Percentiles rank a stretch among this genome's conserved stretches.
phyloP scores from a whole-genome alignment of 2,329 filamentous ascomycete genomes.

The Thelonectria discophora region DNA sequence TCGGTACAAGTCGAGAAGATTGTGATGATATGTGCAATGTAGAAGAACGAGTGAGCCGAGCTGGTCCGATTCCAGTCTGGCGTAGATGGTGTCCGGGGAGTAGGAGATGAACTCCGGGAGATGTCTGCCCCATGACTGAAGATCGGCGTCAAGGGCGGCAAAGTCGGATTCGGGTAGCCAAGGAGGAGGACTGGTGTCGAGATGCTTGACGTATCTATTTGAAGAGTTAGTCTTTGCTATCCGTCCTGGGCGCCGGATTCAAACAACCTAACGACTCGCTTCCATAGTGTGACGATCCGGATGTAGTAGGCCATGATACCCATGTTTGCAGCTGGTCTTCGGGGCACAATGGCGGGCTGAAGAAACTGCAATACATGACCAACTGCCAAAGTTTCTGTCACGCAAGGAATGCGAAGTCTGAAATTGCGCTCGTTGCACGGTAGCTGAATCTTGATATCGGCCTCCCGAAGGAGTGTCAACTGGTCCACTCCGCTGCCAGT shows the following conservation, averaged over 20 bases:
- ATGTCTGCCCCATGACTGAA: constrained; percentile 52
- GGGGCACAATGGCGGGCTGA: constrained; percentile 50
- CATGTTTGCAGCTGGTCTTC: constrained; percentile 53
- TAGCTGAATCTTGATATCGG: constrained; percentile 53
- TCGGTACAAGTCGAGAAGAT: constrained; percentile 56
- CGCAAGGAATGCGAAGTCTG: constrained; percentile 51
- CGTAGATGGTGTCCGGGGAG: constrained; percentile 55
- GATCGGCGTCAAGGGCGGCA: constrained; percentile 50
- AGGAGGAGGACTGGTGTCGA: constrained; percentile 51
- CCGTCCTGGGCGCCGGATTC: neutral
- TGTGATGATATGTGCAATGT: constrained; percentile 58
- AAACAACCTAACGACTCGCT: constrained; percentile 49
- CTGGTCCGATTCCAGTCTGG: constrained; percentile 56
- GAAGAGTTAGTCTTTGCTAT: constrained; percentile 19
- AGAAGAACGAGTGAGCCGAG: constrained; percentile 55
- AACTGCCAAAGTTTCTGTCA: constrained; percentile 52
- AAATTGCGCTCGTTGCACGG: constrained; percentile 54
- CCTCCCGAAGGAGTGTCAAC: constrained; percentile 50
- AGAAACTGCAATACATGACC: constrained; percentile 53
- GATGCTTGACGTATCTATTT: constrained; percentile 53
- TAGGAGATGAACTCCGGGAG: constrained; percentile 56
- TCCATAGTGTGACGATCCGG: constrained; percentile 53
- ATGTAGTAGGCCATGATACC: constrained; percentile 56
- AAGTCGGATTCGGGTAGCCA: constrained; percentile 56
- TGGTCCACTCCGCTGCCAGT: constrained; percentile 52